phyloP scores from a whole-genome alignment of 2,329 filamentous ascomycete species.

The Aspergillus sp. region DNA sequence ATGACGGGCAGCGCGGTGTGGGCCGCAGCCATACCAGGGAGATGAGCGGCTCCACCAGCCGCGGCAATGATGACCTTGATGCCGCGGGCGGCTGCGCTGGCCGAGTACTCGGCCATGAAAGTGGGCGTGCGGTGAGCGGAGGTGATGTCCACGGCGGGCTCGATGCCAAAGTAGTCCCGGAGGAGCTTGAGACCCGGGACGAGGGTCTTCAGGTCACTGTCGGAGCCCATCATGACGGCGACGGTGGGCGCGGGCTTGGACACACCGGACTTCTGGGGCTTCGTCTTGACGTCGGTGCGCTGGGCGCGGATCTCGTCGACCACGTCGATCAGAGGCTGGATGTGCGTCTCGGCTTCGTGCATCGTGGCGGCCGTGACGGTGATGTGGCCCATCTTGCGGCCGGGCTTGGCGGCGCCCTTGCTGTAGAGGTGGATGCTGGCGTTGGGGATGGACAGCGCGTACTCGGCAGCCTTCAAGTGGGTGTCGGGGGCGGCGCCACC shows the following conservation, averaged over 20 bases:
- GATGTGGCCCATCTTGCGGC: constrained; percentile 93
- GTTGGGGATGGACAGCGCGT: constrained; percentile 58
- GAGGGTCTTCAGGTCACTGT: constrained; percentile 46
- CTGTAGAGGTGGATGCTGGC: constrained; percentile 83
- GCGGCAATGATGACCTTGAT: constrained; percentile 75
- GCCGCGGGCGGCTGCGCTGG: constrained; percentile 61
- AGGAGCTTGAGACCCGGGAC: constrained; percentile 46
- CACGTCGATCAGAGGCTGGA: constrained; percentile 72
- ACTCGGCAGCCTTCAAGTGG: constrained; percentile 60
- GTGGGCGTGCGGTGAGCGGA: constrained; percentile 67
- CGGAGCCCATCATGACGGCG: constrained; percentile 51
- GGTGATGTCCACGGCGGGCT: constrained; percentile 47
- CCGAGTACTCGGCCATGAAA: constrained; percentile 67
- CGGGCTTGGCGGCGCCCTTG: constrained; percentile 77
- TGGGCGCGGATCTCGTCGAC: constrained; percentile 71
- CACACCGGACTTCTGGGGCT: constrained; percentile 29
- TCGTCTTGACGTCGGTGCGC: constrained; percentile 40
- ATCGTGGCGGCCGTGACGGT: constrained; percentile 73
- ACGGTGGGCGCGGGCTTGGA: constrained; percentile 38
- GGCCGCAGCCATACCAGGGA: constrained; percentile 73
- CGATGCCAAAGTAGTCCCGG: constrained; percentile 42
- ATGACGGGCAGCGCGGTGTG: constrained; percentile 73
- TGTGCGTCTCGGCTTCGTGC: constrained; percentile 64
- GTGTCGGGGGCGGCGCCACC: constrained; percentile 58
- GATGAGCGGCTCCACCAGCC: constrained; percentile 70